These are phyloP conservation scores for Catunica adiposa DNA, from an alignment of 2,329 filamentous ascomycete genomes.

Conservation along the genomic window DNA sequence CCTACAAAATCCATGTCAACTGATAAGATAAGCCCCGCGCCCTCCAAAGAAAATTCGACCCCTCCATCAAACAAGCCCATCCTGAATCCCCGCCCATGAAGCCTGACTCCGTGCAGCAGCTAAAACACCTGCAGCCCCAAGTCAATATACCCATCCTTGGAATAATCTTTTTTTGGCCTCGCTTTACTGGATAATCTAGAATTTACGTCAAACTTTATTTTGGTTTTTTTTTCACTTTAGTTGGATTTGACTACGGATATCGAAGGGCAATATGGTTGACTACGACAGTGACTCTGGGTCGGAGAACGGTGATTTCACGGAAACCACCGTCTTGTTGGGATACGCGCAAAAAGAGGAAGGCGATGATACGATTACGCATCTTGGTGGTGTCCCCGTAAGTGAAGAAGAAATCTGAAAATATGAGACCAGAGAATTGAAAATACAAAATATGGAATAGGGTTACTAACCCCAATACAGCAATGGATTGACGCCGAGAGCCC, in stretches of 20 bases:
- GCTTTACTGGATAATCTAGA: neutral
- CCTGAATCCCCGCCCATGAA: too few species aligned
- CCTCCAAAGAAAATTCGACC: constrained; percentile 21
- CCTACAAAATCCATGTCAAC: neutral
- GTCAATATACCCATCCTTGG: neutral
- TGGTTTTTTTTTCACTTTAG: too few species aligned
- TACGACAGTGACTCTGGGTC: constrained; percentile 79
- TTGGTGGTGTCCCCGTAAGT: constrained; percentile 77
- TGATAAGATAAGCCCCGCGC: constrained; percentile 21
- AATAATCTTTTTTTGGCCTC: too few species aligned
- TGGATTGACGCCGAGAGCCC: constrained; percentile 63
- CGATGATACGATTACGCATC: constrained; percentile 69
- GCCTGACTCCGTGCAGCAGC: too few species aligned
- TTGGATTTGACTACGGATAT: too few species aligned
- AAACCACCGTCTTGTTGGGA: constrained; percentile 78
- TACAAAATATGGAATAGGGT: constrained; percentile 5
- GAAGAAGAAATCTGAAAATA: constrained; percentile 16
- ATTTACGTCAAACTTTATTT: too few species aligned
- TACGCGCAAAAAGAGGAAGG: constrained; percentile 69
- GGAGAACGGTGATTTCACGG: constrained; percentile 50
- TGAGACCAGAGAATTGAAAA: neutral
- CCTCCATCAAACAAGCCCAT: neutral
- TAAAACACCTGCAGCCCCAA: neutral
- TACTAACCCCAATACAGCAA: constrained; percentile 34
- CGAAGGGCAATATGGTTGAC: constrained; percentile 38